Percentiles rank a stretch among this genome's conserved stretches.
Conservation (phyloP, 2,329 filamentous ascomycete species). For the Juglanconis oblonga region DNA sequence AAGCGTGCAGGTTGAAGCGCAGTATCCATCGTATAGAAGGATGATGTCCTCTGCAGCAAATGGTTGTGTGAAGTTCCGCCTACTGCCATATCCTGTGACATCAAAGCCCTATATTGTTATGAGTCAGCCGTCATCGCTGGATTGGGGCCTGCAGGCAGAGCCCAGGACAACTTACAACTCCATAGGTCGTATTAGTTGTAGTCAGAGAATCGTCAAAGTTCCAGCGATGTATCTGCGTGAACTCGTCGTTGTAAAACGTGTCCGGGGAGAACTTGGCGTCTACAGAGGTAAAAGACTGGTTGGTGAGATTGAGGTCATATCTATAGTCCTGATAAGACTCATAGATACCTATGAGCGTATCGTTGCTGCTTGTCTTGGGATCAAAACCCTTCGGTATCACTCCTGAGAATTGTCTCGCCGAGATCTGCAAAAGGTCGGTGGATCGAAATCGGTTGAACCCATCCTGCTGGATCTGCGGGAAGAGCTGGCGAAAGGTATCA, state of each 20-base stretch:
- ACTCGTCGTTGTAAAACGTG: constrained; percentile 44
- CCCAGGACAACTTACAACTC: not conserved
- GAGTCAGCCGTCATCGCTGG: not conserved
- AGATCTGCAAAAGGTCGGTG: constrained; percentile 3
- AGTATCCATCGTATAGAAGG: constrained; percentile 55
- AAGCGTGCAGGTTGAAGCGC: constrained; percentile 54
- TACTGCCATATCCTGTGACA: constrained; percentile 45
- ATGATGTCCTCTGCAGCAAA: constrained; percentile 55
- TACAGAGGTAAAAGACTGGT: constrained; percentile 44
- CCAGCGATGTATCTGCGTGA: constrained; percentile 47
- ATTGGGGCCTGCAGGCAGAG: not conserved
- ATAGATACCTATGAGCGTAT: constrained; percentile 35
- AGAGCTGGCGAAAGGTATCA: constrained; percentile 53
- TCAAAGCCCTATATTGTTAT: not conserved
- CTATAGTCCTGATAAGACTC: constrained; percentile 48
- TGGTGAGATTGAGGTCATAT: constrained; percentile 43
- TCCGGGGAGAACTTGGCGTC: constrained; percentile 38
- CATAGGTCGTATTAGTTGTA: constrained; percentile 32
- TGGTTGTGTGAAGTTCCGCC: constrained; percentile 43
- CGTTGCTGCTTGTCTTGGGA: constrained; percentile 39
- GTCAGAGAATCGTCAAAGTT: constrained; percentile 37
- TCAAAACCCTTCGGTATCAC: constrained; percentile 30
- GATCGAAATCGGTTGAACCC: constrained; percentile 33
- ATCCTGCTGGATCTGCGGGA: constrained; percentile 43
- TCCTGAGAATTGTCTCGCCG: constrained; percentile 6